Evolutionary conservation across 345 rosid species (phyloP).

Genomic region (Dimocarpus longan): DNA sequence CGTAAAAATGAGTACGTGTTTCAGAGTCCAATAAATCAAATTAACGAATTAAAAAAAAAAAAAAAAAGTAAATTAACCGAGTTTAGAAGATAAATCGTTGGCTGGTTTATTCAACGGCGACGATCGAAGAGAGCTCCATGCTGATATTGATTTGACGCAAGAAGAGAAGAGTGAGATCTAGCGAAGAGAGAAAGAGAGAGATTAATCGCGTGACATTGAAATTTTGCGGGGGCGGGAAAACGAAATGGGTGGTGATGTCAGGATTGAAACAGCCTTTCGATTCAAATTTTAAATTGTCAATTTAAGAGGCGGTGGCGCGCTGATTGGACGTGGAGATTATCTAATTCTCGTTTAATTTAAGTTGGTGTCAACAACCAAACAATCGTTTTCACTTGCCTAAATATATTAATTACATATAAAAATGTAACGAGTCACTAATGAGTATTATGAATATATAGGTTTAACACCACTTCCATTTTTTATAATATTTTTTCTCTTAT

Average conservation of each 20-base stretch:
- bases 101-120: background rate
- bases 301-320: background rate
- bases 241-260: background rate
- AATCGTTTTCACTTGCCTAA: background rate
- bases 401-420: too few relatives aligned
- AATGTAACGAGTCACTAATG: too few relatives aligned
- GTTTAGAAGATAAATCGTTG: background rate
- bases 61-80: background rate
- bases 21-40: background rate
- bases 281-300: background rate
- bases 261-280: background rate
- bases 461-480: too few relatives aligned
- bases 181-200: background rate
- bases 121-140: background rate
- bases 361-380: background rate
- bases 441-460: too few relatives aligned
- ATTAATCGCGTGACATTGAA: background rate
- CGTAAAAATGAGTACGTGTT: background rate
- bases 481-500: too few relatives aligned
- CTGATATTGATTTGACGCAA: background rate
- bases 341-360: background rate
- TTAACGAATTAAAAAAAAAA: background rate
- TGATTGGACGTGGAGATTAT: background rate
- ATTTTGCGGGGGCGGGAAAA: slow-evolving; percentile 16
- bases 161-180: background rate